phyloP scores from a whole-genome alignment of 768 basidiomycete species.

The Sporobolomyces roseus region DNA sequence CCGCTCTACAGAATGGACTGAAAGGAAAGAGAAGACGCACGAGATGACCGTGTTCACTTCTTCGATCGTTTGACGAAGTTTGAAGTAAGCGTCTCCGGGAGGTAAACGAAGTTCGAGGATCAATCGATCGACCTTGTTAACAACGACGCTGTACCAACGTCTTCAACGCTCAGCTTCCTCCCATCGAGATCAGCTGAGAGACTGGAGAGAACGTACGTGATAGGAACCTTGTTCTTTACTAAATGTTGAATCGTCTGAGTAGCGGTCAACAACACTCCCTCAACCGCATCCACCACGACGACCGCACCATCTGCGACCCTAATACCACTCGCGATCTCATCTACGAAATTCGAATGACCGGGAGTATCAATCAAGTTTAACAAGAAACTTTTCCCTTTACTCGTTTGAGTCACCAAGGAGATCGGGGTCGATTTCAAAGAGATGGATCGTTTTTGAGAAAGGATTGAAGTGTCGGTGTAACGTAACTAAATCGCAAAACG shows the following conservation, averaged over 20 bases:
- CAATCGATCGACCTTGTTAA: conserved; percentile 97
- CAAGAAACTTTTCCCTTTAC: conserved; percentile 85
- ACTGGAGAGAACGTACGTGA: conserved; percentile 14
- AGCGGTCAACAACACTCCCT: conserved; percentile 63
- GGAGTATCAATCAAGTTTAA: conserved; percentile 94
- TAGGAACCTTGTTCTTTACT: conserved; percentile 26
- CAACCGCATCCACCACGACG: conserved; percentile 94
- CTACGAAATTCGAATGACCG: conserved; percentile 97
- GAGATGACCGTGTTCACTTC: conserved; percentile 96
- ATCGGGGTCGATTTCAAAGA: conserved; percentile 97
- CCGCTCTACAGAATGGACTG: not conserved
- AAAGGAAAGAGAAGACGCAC: conserved; percentile 51
- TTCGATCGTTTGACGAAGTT: conserved; percentile 98
- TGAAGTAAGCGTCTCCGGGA: conserved; percentile 94
- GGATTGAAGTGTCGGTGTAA: conserved; percentile 91
- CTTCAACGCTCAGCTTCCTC: not conserved
- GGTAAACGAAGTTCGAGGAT: conserved; percentile 95
- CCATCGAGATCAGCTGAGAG: too few species aligned
- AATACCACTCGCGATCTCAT: conserved; percentile 85
- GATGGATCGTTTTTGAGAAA: conserved; percentile 81
- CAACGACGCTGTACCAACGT: conserved; percentile 61
- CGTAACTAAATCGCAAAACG: conserved; percentile 59
- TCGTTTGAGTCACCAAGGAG: conserved; percentile 80
- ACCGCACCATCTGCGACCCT: conserved; percentile 85
- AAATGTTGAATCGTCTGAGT: conserved; percentile 40